A percentile compares a stretch with the other conserved stretches of the same genome.
Conservation (phyloP, 192 early-diverging fungal genomes). For the Backusella tarrabulga region DNA sequence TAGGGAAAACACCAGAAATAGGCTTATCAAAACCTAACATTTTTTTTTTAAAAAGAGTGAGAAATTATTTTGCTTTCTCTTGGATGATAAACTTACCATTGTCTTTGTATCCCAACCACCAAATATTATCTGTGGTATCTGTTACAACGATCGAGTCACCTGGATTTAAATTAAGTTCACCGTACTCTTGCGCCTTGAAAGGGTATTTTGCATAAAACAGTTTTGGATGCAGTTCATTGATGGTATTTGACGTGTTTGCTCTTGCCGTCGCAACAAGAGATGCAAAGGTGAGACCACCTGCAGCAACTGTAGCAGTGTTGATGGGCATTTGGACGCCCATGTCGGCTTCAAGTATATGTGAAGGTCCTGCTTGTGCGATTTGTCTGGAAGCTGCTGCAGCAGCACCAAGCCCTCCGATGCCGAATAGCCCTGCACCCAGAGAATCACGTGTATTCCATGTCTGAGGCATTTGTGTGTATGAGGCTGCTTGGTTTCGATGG, state of each 20-base stretch:
- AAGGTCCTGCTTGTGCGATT: neutral
- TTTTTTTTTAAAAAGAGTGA: neutral
- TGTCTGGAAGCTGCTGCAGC: neutral
- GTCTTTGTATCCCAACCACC: slow-evolving; percentile 78
- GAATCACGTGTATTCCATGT: neutral
- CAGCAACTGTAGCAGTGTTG: neutral
- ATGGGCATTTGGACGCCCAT: neutral
- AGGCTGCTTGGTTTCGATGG: slow-evolving; percentile 6
- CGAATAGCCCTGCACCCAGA: neutral
- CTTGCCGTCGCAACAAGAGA: neutral
- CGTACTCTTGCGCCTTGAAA: slow-evolving; percentile 68
- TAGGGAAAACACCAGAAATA: slow-evolving; percentile 72
- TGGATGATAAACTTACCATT: slow-evolving; percentile 35
- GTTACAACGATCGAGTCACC: slow-evolving; percentile 71
- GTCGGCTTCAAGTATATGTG: neutral
- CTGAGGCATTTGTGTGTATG: neutral
- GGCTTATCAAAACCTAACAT: slow-evolving; percentile 27
- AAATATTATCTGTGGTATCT: slow-evolving; percentile 74
- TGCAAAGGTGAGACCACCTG: neutral
- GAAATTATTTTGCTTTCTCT: neutral
- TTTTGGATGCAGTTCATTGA: slow-evolving; percentile 20
- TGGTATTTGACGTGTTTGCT: neutral
- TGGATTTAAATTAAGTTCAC: slow-evolving; percentile 64
- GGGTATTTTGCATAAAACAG: slow-evolving; percentile 68
- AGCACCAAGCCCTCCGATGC: neutral